These are phyloP conservation scores for Vitis hybrid DNA, from an alignment of 177 flowering plant species.

Conservation along the genomic window DNA sequence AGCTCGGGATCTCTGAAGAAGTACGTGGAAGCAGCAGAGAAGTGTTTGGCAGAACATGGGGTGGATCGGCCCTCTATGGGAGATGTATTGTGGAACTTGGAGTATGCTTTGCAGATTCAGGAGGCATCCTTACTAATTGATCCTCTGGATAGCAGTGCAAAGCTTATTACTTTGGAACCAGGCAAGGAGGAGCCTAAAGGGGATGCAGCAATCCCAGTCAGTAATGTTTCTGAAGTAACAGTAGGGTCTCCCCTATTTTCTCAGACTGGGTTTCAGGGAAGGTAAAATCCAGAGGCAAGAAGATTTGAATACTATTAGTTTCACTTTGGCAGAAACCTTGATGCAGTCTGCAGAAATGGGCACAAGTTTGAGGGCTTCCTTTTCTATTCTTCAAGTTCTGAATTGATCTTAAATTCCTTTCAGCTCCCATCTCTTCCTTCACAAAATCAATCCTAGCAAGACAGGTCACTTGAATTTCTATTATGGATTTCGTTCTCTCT, in stretches of 20 bases:
- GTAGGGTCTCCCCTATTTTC: conserved; percentile 43
- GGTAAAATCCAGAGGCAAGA: conserved; percentile 27
- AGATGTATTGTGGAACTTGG: conserved; percentile 86
- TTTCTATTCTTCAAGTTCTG: too few species aligned
- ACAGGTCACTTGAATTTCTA: neutral
- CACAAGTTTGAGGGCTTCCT: too few species aligned
- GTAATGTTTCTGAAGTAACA: conserved; percentile 40
- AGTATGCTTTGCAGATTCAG: conserved; percentile 76
- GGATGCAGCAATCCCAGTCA: neutral
- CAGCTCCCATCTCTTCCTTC: too few species aligned
- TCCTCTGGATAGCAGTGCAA: conserved; percentile 31
- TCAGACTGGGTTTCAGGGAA: conserved; percentile 51
- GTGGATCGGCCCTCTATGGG: conserved; percentile 88
- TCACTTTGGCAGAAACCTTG: neutral
- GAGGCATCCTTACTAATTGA: conserved; percentile 43
- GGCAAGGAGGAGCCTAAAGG: neutral
- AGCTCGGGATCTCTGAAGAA: conserved; percentile 48
- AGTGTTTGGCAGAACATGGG: conserved; percentile 76
- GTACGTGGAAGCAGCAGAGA: conserved; percentile 78
- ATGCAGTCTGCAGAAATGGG: neutral
- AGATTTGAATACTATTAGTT: neutral
- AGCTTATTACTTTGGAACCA: conserved; percentile 27
- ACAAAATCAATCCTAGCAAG: neutral
- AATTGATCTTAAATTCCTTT: too few species aligned
- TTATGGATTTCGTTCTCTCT: neutral